These are phyloP conservation scores for Mycosphaerella sp. DNA, from an alignment of 2,329 filamentous ascomycete genomes.

Conservation along the genomic window DNA sequence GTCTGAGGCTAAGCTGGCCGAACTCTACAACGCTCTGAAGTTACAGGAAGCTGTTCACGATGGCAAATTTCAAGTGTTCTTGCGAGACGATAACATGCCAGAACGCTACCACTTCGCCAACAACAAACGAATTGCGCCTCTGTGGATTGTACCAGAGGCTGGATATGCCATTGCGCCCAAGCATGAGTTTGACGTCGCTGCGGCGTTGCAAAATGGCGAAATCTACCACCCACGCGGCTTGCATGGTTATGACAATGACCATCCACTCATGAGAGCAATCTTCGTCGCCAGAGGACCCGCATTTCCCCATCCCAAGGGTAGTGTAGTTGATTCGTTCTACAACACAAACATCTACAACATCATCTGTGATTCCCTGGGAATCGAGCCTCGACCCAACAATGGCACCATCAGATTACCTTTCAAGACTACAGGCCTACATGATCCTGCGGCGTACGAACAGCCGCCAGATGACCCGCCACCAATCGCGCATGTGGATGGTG, in stretches of 20 bases:
- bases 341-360: conserved; percentile 96
- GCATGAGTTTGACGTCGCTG: conserved; percentile 67
- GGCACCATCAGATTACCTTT: conserved; percentile 74
- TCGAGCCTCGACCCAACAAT: conserved; percentile 73
- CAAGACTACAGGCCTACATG: conserved; percentile 56
- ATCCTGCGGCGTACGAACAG: conserved; percentile 13
- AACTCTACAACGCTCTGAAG: conserved; percentile 58
- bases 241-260: conserved; percentile 91
- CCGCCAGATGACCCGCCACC: conserved; percentile 22
- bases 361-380: conserved; percentile 76
- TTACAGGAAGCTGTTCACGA: conserved; percentile 53
- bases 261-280: conserved; percentile 93
- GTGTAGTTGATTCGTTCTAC: conserved; percentile 72
- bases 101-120: conserved; percentile 83
- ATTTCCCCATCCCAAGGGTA: conserved; percentile 80
- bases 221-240: conserved; percentile 76
- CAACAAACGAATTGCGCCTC: conserved; percentile 82
- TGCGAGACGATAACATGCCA: conserved; percentile 82
- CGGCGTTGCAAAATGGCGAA: conserved; percentile 57
- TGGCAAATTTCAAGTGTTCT: conserved; percentile 77
- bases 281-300: conserved; percentile 89
- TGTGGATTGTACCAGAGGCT: conserved; percentile 89
- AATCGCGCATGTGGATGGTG: conserved; percentile 7
- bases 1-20: conserved; percentile 51
- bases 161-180: conserved; percentile 88